Conservation (phyloP, 768 basidiomycete genomes). For the Boletus patriciae region DNA sequence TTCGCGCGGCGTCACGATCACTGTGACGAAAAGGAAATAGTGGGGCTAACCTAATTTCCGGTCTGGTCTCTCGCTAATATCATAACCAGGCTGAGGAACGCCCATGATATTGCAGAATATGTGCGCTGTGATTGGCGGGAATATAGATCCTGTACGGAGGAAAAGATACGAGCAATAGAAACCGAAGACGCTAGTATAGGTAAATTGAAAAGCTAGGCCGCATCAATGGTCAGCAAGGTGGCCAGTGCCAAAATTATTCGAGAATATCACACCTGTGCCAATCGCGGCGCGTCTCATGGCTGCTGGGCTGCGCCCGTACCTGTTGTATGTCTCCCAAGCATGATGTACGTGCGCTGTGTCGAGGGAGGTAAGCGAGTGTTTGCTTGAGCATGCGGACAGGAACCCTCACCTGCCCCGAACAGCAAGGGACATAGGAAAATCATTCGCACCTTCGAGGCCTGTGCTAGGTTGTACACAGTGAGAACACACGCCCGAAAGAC, state of each 20-base stretch:
- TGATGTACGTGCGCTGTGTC: conserved; percentile 86
- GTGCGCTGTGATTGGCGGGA: conserved; percentile 78
- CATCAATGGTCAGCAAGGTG: conserved; percentile 14
- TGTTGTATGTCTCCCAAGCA: conserved; percentile 81
- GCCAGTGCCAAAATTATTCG: not conserved
- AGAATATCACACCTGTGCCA: conserved; percentile 46
- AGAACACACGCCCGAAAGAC: conserved; percentile 88
- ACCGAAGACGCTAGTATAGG: conserved; percentile 92
- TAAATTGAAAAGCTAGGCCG: conserved; percentile 74
- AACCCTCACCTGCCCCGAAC: conserved; percentile 78
- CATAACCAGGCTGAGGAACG: conserved; percentile 64
- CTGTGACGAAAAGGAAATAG: conserved; percentile 10
- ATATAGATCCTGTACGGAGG: conserved; percentile 78
- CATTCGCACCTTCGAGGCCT: conserved; percentile 54
- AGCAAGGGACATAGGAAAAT: conserved; percentile 80
- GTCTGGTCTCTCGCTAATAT: conserved; percentile 53
- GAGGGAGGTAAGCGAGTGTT: conserved; percentile 1
- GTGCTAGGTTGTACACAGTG: conserved; percentile 67
- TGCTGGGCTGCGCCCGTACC: conserved; percentile 61
- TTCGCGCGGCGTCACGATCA: conserved; percentile 12
- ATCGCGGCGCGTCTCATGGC: conserved; percentile 66
- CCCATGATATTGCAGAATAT: conserved; percentile 96
- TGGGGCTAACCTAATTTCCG: conserved; percentile 50
- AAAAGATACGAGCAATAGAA: conserved; percentile 85
- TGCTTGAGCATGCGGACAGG: not conserved